Conservation (phyloP, 1,284 basidiomycete genomes). For the Vanrija pseudolonga region DNA sequence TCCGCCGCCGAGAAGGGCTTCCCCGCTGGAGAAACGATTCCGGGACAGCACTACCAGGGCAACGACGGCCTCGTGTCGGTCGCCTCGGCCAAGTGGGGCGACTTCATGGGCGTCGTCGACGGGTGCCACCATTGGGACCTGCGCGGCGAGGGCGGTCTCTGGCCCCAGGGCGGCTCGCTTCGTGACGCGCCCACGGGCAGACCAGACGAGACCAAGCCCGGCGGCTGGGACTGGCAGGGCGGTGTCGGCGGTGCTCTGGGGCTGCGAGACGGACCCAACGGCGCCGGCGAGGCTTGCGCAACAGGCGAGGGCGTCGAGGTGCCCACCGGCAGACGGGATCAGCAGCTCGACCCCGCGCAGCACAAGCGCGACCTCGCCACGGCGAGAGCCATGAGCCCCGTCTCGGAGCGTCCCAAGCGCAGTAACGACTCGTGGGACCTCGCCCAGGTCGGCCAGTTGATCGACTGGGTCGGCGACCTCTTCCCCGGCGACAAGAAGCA, state of each 20-base stretch:
- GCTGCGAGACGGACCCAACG: not conserved
- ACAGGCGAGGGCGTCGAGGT: not conserved
- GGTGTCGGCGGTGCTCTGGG: conserved; percentile 11
- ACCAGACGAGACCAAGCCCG: conserved; percentile 10
- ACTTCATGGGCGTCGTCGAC: conserved; percentile 85
- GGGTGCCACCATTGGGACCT: conserved; percentile 97
- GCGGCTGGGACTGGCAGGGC: conserved; percentile 21
- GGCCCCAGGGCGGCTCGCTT: conserved; percentile 33
- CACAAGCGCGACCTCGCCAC: conserved; percentile 17
- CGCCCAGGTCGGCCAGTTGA: conserved; percentile 45
- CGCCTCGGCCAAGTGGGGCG: conserved; percentile 85
- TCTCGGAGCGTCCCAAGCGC: not conserved
- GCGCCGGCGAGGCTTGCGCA: not conserved
- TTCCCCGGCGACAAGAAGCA: conserved; percentile 34
- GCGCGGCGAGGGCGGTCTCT: conserved; percentile 64
- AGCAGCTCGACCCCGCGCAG: conserved; percentile 11
- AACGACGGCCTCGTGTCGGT: conserved; percentile 94
- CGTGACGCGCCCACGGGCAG: conserved; percentile 2
- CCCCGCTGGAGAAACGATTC: conserved; percentile 58
- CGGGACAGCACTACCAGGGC: conserved; percentile 62
- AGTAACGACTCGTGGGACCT: conserved; percentile 32
- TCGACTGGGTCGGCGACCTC: conserved; percentile 49
- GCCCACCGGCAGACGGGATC: conserved; percentile 5
- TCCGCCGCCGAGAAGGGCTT: conserved; percentile 53
- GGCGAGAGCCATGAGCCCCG: conserved; percentile 14